Base-by-base conservation (phyloP, 2,329 filamentous ascomycete genomes). In the Lachnellula cervina region DNA sequence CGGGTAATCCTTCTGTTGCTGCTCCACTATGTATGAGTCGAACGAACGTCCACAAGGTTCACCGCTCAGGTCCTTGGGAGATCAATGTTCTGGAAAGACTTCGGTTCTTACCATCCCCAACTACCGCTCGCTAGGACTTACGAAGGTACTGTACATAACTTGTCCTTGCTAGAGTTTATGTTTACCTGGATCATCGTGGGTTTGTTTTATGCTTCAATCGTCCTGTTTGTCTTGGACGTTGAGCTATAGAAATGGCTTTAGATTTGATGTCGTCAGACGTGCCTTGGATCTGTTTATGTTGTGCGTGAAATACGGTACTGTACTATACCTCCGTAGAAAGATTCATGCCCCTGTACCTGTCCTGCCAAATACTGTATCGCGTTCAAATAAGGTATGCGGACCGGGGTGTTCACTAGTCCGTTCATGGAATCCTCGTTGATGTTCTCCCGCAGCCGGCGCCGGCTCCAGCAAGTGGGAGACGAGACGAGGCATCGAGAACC, bases 381-480 rank as follows among this genome's bases (percentile, higher is more conserved):
- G 58, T 61, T 52, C 62, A 56, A 60, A 59, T 64, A 62, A 63
- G 59, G 60, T 60, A 51, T 43, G 23, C 32, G 43, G 38, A 49
- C 56, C 50, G 47, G 59, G 59, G 38, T 60, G 7, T 9, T 17
- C 28, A 43, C 61, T 59, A 58, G 56, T 57, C 56, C 50, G 5
- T 44, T 57, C 56, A 37, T 51, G 57, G 40, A 56, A 19, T 58
- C 59, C 58, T 58, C 55, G 59, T 58, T 57, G 59, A 47, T 43
- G 52, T 59, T 61, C 60, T 63, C 62, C 56, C 61, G 59, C 54
- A 40, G 54, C 56, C 51, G 34, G 49, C 37, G 19, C 50, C 50
- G 58, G 50, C 53, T 61, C 64, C 64, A 65, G 58, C 57, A 61
- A 62, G 59, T 62, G 62, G 64, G 63, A 66, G 59, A 65, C 62